Conservation (phyloP, 495 filamentous ascomycete species). For the Gamarada debralockiae region DNA sequence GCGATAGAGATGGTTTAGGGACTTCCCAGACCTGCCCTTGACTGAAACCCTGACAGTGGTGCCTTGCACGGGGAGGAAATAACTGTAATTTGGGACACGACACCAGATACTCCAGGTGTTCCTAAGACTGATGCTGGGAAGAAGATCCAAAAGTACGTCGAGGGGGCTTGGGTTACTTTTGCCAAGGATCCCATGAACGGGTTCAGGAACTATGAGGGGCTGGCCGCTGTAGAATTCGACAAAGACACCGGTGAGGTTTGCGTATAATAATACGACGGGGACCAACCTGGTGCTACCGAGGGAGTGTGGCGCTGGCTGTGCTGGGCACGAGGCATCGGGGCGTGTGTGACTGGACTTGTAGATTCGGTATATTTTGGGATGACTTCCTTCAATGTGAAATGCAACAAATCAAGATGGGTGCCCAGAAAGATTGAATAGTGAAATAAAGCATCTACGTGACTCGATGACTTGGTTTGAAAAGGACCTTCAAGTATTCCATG, state of each 20-base stretch:
- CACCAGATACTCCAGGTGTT: neutral
- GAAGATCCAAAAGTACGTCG: conserved; percentile 30
- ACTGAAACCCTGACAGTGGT: conserved; percentile 36
- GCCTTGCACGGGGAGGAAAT: conserved; percentile 37
- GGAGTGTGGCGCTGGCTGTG: too few relatives aligned
- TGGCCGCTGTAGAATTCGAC: conserved; percentile 33
- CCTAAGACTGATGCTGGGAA: conserved; percentile 24
- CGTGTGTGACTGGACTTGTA: too few relatives aligned
- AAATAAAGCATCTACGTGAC: too few relatives aligned
- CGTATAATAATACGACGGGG: conserved; percentile 16
- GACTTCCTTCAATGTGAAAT: too few relatives aligned
- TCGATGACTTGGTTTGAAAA: too few relatives aligned
- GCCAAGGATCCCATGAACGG: conserved; percentile 41
- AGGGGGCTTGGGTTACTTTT: conserved; percentile 44
- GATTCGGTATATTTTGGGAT: too few relatives aligned
- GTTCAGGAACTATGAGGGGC: conserved; percentile 28
- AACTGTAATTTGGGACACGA: neutral
- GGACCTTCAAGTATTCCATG: too few relatives aligned
- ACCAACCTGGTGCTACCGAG: conserved; percentile 3
- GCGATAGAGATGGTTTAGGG: conserved; percentile 45
- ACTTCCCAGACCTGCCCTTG: conserved; percentile 37
- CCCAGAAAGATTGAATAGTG: too few relatives aligned
- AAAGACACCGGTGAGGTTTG: conserved; percentile 10
- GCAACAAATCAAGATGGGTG: too few relatives aligned
- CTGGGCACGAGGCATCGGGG: too few relatives aligned